These are phyloP conservation scores for Juglanconis oblonga DNA, from an alignment of 2,329 filamentous ascomycete species.

Conservation along the genomic window DNA sequence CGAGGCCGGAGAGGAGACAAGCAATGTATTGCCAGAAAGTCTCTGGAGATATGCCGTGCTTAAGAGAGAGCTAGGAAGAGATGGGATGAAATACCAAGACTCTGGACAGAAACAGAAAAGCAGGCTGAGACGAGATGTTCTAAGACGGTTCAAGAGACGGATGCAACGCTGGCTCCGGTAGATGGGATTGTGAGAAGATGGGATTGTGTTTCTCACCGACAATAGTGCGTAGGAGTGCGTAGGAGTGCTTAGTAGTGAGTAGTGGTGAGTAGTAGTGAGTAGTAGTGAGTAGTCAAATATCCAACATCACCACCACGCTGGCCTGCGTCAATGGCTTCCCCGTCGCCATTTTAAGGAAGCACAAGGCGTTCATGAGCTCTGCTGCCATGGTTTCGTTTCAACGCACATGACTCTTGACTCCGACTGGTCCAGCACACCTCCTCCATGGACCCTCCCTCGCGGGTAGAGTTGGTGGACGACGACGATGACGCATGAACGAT, in stretches of 20 bases:
- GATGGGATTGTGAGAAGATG: too few relatives aligned
- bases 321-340: constrained; percentile 4
- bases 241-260: too few relatives aligned
- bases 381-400: constrained; percentile 12
- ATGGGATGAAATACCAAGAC: neutral
- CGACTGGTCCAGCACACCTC: constrained; percentile 10
- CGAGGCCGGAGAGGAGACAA: neutral
- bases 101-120: neutral
- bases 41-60: too few relatives aligned
- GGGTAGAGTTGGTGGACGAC: constrained; percentile 5
- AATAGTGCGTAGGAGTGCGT: too few relatives aligned
- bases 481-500: constrained; percentile 19
- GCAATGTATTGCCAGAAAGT: too few relatives aligned
- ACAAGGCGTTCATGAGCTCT: neutral
- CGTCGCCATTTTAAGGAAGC: constrained; percentile 21
- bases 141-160: neutral
- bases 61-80: neutral
- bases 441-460: neutral
- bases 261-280: neutral
- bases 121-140: neutral
- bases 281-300: neutral
- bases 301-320: neutral
- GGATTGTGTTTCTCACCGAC: too few relatives aligned
- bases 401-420: neutral
- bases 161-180: neutral